These are phyloP conservation scores for Stephania japonica DNA, from an alignment of 164 flowering plant genomes.

Conservation along the genomic window DNA sequence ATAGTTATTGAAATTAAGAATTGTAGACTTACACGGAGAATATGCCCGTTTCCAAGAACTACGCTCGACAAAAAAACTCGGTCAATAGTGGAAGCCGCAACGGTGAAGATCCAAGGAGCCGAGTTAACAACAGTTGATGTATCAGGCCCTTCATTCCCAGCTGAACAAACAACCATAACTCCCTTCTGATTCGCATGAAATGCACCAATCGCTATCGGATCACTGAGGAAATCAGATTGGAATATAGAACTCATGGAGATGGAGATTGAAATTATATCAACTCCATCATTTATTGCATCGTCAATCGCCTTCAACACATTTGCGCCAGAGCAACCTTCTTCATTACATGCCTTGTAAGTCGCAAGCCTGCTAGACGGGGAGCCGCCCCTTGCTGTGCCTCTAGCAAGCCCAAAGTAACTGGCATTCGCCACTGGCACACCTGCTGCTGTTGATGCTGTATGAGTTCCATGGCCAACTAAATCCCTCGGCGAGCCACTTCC, in stretches of 20 bases:
- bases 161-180: conserved; percentile 63
- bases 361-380: conserved; percentile 50
- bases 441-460: conserved; percentile 60
- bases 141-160: conserved; percentile 74
- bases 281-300: conserved; percentile 67
- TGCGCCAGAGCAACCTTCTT: conserved; percentile 52
- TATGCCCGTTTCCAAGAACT: conserved; percentile 51
- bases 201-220: conserved; percentile 76
- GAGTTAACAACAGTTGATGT: conserved; percentile 53
- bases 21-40: conserved; percentile 27
- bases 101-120: conserved; percentile 79
- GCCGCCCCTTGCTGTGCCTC: conserved; percentile 64
- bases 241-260: conserved; percentile 44
- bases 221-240: conserved; percentile 47
- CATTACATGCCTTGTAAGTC: conserved; percentile 55
- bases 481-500: conserved; percentile 58
- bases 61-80: conserved; percentile 50
- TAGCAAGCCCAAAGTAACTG: conserved; percentile 57
- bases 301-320: conserved; percentile 57
- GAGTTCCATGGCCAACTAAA: conserved; percentile 59
- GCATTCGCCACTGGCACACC: conserved; percentile 47
- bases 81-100: conserved; percentile 68
- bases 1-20: too few species aligned
- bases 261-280: conserved; percentile 52
- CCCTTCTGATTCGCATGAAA: conserved; percentile 66